Evolutionary conservation across 768 basidiomycete species (phyloP).

Genomic region (Postia placenta): DNA sequence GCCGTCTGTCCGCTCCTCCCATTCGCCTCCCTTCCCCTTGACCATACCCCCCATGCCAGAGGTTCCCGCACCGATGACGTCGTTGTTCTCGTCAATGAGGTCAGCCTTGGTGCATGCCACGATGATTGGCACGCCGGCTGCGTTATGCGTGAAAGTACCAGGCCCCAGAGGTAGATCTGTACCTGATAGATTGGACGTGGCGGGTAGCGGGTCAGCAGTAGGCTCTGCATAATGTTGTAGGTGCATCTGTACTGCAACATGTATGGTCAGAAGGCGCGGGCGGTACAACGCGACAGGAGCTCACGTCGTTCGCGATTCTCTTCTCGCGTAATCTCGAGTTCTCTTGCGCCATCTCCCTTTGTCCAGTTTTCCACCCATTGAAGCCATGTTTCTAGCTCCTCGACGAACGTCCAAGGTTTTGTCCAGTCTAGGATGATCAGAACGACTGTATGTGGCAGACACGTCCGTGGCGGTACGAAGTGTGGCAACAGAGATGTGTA

Average conservation of each 20-base stretch:
- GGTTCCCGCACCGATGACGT: slow-evolving; percentile 61
- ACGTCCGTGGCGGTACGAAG: slow-evolving; percentile 66
- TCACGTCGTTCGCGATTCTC: slow-evolving; percentile 79
- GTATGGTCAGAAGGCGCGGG: slow-evolving; percentile 1
- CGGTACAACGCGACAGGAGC: slow-evolving; percentile 24
- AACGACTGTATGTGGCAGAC: slow-evolving; percentile 67
- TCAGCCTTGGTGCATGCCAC: slow-evolving; percentile 93
- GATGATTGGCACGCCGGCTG: slow-evolving; percentile 78
- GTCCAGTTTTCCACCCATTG: slow-evolving; percentile 81
- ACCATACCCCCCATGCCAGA: slow-evolving; percentile 88
- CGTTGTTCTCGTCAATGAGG: slow-evolving; percentile 77
- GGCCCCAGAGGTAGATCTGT: slow-evolving; percentile 78
- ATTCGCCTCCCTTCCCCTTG: slow-evolving; percentile 85
- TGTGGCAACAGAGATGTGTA: slow-evolving; percentile 71
- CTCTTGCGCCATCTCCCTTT: slow-evolving; percentile 60
- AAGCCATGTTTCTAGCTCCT: slow-evolving; percentile 82
- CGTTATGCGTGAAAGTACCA: slow-evolving; percentile 84
- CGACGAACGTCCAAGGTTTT: slow-evolving; percentile 84
- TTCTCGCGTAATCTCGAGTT: slow-evolving; percentile 68
- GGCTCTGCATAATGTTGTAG: slow-evolving; percentile 89
- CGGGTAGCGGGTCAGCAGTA: slow-evolving; percentile 55
- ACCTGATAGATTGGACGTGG: slow-evolving; percentile 55
- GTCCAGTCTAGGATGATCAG: slow-evolving; percentile 95
- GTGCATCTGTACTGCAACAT: slow-evolving; percentile 69
- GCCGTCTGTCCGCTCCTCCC: slow-evolving; percentile 94